These are phyloP conservation scores for Colletotrichum sp. DNA, from an alignment of 2,329 filamentous ascomycete genomes.

Conservation along the genomic window DNA sequence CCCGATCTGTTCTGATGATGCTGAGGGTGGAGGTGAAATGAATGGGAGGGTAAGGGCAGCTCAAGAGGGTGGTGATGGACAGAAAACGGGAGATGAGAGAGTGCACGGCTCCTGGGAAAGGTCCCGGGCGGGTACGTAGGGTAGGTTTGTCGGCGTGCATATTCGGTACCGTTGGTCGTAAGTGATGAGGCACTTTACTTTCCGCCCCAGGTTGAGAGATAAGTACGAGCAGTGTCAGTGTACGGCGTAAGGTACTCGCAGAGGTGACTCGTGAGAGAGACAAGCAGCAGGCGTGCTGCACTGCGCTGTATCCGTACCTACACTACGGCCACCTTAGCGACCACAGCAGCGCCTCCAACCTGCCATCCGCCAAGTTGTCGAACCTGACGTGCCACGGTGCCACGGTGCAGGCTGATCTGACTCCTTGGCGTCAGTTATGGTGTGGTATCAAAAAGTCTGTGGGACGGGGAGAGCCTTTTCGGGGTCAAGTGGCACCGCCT, in stretches of 20 bases:
- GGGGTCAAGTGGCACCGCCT: constrained; percentile 19
- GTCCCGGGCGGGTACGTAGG: not conserved
- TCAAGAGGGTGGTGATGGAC: not conserved
- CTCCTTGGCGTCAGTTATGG: constrained; percentile 17
- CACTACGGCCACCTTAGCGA: not conserved
- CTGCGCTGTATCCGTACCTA: not conserved
- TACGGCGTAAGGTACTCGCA: not conserved
- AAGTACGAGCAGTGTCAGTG: not conserved
- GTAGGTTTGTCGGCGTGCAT: not conserved
- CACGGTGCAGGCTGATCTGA: constrained; percentile 17
- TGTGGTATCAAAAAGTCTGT: constrained; percentile 13
- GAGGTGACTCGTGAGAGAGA: not conserved
- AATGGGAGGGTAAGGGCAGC: not conserved
- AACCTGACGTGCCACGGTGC: constrained; percentile 13
- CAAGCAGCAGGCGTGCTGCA: not conserved
- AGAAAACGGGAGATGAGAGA: not conserved
- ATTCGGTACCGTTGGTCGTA: not conserved
- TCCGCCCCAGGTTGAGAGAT: not conserved
- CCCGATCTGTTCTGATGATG: not conserved
- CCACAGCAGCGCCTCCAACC: not conserved
- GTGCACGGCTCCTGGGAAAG: not conserved
- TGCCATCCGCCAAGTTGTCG: constrained; percentile 15
- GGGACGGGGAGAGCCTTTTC: constrained; percentile 16
- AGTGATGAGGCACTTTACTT: not conserved
- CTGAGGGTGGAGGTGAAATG: not conserved